A percentile compares a stretch with the other conserved stretches of the same genome.
phyloP scores from a whole-genome alignment of 306 rosid species.

The Heteromeles arbutifolia region DNA sequence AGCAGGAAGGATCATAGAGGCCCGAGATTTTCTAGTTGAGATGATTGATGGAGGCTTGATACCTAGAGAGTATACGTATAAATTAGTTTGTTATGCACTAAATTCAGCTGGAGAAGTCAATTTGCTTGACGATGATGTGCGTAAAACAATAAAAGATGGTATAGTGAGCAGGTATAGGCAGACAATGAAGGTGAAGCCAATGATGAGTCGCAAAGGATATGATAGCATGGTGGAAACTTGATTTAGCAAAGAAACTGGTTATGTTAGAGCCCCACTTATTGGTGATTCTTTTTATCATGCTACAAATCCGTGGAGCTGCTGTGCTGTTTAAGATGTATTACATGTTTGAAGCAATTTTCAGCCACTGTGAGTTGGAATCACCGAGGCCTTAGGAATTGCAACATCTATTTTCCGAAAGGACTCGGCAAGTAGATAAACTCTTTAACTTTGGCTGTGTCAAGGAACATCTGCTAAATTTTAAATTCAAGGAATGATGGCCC shows the following conservation, averaged over 20 bases:
- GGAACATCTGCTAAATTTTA: background rate
- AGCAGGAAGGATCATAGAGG: constrained; percentile 56
- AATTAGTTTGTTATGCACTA: constrained; percentile 48
- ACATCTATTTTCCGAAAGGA: background rate
- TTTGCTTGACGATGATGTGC: constrained; percentile 36
- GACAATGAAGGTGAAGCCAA: constrained; percentile 46
- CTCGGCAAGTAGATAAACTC: background rate
- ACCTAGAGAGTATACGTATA: constrained; percentile 82
- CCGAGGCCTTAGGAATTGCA: background rate
- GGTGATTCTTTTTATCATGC: background rate
- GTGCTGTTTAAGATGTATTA: background rate
- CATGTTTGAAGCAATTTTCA: background rate
- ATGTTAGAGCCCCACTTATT: background rate
- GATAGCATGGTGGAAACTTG: constrained; percentile 22
- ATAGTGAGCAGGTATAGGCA: constrained; percentile 45
- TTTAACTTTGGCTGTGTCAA: background rate
- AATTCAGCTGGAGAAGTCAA: constrained; percentile 30
- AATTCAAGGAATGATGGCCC: too few species aligned
- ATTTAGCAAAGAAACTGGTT: background rate
- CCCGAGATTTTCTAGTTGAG: constrained; percentile 62
- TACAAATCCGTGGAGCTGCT: background rate
- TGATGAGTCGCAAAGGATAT: constrained; percentile 64
- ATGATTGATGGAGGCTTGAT: constrained; percentile 55
- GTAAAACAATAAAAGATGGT: constrained; percentile 46
- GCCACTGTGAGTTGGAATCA: background rate